Conservation (phyloP, 805 yeast species). For the Clavispora santaluciae region DNA sequence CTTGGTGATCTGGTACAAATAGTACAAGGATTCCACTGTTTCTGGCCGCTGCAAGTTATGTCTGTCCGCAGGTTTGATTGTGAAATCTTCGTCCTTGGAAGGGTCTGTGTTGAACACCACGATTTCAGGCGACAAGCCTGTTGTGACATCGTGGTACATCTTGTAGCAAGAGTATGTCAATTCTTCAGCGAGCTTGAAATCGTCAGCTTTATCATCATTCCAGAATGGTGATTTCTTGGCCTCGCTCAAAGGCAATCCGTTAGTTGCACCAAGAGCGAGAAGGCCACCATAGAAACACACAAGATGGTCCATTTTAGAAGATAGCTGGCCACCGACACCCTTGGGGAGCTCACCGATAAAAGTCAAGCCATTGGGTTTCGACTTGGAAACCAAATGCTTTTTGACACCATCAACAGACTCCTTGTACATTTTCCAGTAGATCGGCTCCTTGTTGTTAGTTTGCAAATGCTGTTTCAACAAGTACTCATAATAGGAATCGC, state of each 20-base stretch:
- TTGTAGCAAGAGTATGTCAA: conserved; percentile 76
- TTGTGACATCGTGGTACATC: conserved; percentile 67
- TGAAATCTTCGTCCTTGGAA: conserved; percentile 48
- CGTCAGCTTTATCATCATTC: conserved; percentile 54
- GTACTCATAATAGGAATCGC: conserved; percentile 91
- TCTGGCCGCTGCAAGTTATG: conserved; percentile 93
- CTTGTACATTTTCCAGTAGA: conserved; percentile 71
- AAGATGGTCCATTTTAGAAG: conserved; percentile 84
- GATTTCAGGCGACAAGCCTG: conserved; percentile 87
- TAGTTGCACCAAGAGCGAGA: conserved; percentile 84
- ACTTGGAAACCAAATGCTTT: conserved; percentile 54
- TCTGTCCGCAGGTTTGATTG: conserved; percentile 63
- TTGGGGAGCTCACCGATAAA: conserved; percentile 73
- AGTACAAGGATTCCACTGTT: conserved; percentile 83
- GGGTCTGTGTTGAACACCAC: conserved; percentile 69
- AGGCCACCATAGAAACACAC: conserved; percentile 91
- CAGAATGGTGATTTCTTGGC: conserved; percentile 56
- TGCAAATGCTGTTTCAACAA: conserved; percentile 80
- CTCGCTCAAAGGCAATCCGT: conserved; percentile 52
- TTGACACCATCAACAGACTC: conserved; percentile 76
- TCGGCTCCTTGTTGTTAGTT: conserved; percentile 54
- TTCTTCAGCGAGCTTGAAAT: conserved; percentile 67
- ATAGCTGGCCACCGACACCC: conserved; percentile 59
- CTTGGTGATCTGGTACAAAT: conserved; percentile 72
- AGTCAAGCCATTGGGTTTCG: conserved; percentile 58